Evolutionary conservation across 208 protist genomes (phyloP), one percentile per base, ranked within the genome.

Genomic region (Blastocrithidia nonstop): DNA sequence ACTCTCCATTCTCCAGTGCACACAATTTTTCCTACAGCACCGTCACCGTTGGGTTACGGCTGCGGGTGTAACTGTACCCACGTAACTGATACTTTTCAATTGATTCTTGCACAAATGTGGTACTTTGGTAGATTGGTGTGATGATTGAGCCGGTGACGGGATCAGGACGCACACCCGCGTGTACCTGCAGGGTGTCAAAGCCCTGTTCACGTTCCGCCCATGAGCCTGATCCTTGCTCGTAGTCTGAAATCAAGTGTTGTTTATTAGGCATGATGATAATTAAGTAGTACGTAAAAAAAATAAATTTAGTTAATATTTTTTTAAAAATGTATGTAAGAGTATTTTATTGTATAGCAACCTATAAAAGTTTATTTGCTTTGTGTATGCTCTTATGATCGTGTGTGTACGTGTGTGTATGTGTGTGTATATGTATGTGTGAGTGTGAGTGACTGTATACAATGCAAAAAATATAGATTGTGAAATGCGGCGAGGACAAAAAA

Each of bases 31-130:
- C 53, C 63, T 97, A 92, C 44, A 95, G 87, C 27, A 69, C 76
- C 3, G 56, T 49, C 29, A 93, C 67, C 7, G 94, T 98, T n/a
- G 95, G 95, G 72, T 98, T 98, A 43, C 69, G 66, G 16, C 68
- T 79, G 51, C 94, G 78, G 24, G 80, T 78, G 57, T 98, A 97
- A 55, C 85, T 90, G 68, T 86, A 96, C 20, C 79, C 79, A 32
- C 80, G 80, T 2, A 25, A 36, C 47, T 69, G 57, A 59, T 93
- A 93, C 54, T 73, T 53, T 32, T 81, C 71, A 41, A 89, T 87
- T 15, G 80, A 89, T 61, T 81, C 66, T 66, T 95, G 83, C 24
- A 91, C 79, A 60, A 90, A 95, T 6, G 84, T 93, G 4, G 88
- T 89, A 36, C 61, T 67, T 52, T 87, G 80, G 56, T 80, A 88